phyloP scores from a whole-genome alignment of 768 basidiomycete species.

The Austroboletus eburneus region DNA sequence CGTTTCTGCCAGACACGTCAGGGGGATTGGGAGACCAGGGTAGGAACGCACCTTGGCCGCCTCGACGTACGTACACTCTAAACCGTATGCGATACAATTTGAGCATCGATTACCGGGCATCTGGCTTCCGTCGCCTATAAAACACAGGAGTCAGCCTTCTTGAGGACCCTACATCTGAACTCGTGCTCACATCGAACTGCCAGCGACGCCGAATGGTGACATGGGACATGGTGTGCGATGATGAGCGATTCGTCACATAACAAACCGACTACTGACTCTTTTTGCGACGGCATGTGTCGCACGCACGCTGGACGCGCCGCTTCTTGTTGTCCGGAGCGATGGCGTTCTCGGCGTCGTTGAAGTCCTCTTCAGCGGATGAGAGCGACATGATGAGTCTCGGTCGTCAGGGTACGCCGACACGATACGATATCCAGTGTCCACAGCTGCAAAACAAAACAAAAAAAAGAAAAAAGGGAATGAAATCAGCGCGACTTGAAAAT shows the following conservation, averaged over 20 bases:
- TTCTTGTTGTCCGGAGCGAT: slow-evolving; percentile 50
- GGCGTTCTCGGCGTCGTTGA: slow-evolving; percentile 41
- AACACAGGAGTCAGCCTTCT: no score
- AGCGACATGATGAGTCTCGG: not conserved
- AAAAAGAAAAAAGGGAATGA: no score
- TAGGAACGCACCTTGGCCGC: slow-evolving; percentile 44
- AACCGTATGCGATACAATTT: slow-evolving; percentile 47
- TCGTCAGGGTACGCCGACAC: not conserved
- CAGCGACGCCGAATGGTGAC: not conserved
- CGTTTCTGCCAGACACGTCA: slow-evolving; percentile 31
- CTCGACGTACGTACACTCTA: slow-evolving; percentile 52
- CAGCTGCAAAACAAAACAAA: no score
- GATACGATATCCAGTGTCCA: no score
- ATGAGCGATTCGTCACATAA: no score
- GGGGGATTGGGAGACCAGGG: not conserved
- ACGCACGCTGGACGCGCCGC: slow-evolving; percentile 70
- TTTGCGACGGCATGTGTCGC: slow-evolving; percentile 79
- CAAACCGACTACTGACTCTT: slow-evolving; percentile 60
- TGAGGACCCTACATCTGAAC: no score
- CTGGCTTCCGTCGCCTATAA: slow-evolving; percentile 57
- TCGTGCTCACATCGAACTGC: slow-evolving; percentile 24
- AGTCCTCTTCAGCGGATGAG: slow-evolving; percentile 66
- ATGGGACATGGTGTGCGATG: no score
- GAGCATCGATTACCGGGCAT: slow-evolving; percentile 53
- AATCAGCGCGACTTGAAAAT: no score